Evolutionary conservation across 2,329 filamentous ascomycete species (phyloP).

Genomic region (Calonectria pseudoturangicola): DNA sequence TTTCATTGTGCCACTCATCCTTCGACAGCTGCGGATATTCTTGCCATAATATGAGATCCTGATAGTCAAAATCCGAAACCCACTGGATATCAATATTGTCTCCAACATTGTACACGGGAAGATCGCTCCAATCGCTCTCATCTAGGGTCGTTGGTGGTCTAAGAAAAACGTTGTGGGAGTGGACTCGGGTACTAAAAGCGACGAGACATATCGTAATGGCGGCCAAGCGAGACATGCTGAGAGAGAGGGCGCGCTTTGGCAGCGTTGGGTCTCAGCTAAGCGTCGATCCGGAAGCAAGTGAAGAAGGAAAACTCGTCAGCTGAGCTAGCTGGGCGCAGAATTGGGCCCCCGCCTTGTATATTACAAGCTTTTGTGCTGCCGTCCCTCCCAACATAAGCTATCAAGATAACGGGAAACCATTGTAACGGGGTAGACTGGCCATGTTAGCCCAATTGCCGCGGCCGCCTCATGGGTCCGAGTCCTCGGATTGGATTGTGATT

Average conservation of each 20-base stretch:
- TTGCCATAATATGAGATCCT: conserved; percentile 1
- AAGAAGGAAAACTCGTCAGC: background rate
- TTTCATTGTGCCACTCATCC: conserved; percentile 5
- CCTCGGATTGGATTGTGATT: background rate
- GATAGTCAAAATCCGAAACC: conserved; percentile 5
- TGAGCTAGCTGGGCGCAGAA: background rate
- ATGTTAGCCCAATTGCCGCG: background rate
- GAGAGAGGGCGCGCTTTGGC: background rate
- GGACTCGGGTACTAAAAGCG: background rate
- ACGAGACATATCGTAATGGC: background rate
- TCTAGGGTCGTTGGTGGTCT: background rate
- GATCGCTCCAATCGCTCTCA: conserved; percentile 13
- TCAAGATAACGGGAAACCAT: background rate
- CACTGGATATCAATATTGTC: conserved; percentile 7
- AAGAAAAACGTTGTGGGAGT: conserved; percentile 5
- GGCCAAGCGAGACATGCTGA: background rate
- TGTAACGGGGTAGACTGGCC: background rate
- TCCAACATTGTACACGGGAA: conserved; percentile 14
- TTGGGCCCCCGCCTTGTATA: conserved; percentile 13
- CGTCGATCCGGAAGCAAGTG: background rate
- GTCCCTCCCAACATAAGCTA: background rate
- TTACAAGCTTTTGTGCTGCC: background rate
- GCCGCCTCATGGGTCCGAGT: background rate
- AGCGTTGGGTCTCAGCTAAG: background rate
- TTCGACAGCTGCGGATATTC: background rate